Percentiles rank a stretch among this genome's conserved stretches.
phyloP scores from a whole-genome alignment of 495 filamentous ascomycete genomes.

The Chlorociboria aeruginascens region DNA sequence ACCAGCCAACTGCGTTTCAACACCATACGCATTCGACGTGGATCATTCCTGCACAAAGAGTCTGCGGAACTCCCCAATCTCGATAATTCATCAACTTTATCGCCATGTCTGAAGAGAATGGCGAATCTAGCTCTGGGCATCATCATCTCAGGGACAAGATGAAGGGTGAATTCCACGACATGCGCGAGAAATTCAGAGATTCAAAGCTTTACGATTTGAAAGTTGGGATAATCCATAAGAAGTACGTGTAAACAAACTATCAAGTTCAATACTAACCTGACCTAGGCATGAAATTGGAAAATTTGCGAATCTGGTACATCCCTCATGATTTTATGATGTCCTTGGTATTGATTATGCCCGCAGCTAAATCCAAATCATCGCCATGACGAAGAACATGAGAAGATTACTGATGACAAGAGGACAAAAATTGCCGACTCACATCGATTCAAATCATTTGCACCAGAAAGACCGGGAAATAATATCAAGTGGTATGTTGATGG shows the following conservation, averaged over 20 bases:
- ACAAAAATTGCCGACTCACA: slow-evolving; percentile 58
- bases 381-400: slow-evolving; percentile 88
- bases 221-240: slow-evolving; percentile 33
- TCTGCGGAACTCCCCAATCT: too few relatives aligned
- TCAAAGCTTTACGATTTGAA: slow-evolving; percentile 35
- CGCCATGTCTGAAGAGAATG: slow-evolving; percentile 7
- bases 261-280: not conserved
- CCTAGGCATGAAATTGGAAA: slow-evolving; percentile 41
- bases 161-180: slow-evolving; percentile 15
- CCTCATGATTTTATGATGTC: not conserved
- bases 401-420: slow-evolving; percentile 70
- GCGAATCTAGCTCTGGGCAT: slow-evolving; percentile 8
- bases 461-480: slow-evolving; percentile 69
- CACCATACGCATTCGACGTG: too few relatives aligned
- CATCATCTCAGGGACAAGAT: slow-evolving; percentile 17
- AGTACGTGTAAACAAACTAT: slow-evolving; percentile 21
- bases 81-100: too few relatives aligned
- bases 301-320: slow-evolving; percentile 36
- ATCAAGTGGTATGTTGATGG: slow-evolving; percentile 98
- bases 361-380: slow-evolving; percentile 80
- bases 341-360: not conserved
- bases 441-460: slow-evolving; percentile 80
- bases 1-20: too few relatives aligned
- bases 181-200: slow-evolving; percentile 35
- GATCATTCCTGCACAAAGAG: too few relatives aligned